Percentiles rank a stretch among this genome's conserved stretches.
Conservation (phyloP, 2,329 filamentous ascomycete species). For the Venturia asperata region DNA sequence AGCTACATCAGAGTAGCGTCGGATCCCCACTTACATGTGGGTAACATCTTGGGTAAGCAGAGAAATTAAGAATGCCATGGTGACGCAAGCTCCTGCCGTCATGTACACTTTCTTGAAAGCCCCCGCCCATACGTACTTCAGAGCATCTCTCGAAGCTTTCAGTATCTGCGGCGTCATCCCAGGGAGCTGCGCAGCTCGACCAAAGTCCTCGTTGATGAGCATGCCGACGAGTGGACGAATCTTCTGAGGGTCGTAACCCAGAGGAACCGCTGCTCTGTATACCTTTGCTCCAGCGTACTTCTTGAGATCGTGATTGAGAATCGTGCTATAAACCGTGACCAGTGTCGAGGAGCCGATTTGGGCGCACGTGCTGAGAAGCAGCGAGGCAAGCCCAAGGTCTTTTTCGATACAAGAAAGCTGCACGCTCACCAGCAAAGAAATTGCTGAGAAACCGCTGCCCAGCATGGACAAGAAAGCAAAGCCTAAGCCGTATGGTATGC, state of each 20-base stretch:
- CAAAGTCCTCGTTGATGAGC: conserved; percentile 9
- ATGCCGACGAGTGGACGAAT: not conserved
- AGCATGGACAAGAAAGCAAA: conserved; percentile 13
- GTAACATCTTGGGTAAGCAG: not conserved
- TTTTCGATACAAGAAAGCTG: conserved; percentile 18
- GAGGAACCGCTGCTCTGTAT: not conserved
- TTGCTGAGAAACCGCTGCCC: not conserved
- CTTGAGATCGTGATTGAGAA: conserved; percentile 16
- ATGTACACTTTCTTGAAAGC: conserved; percentile 18
- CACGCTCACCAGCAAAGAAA: conserved; percentile 18
- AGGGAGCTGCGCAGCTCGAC: conserved; percentile 9
- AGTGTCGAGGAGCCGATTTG: conserved; percentile 12
- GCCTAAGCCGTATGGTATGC: conserved; percentile 11
- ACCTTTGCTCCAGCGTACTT: not conserved
- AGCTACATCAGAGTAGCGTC: too few species aligned
- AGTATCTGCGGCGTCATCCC: conserved; percentile 15
- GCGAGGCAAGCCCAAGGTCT: conserved; percentile 18
- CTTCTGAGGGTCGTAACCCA: not conserved
- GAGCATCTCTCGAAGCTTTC: conserved; percentile 12
- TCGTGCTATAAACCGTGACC: conserved; percentile 16
- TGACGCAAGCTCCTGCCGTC: conserved; percentile 13
- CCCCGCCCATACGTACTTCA: conserved; percentile 16
- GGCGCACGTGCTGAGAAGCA: conserved; percentile 10
- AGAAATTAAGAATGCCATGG: conserved; percentile 10
- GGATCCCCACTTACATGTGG: not conserved